Evolutionary conservation across 2,329 filamentous ascomycete genomes (phyloP), one percentile per base, ranked within the genome.

Genomic region (Elsinoe perseae): DNA sequence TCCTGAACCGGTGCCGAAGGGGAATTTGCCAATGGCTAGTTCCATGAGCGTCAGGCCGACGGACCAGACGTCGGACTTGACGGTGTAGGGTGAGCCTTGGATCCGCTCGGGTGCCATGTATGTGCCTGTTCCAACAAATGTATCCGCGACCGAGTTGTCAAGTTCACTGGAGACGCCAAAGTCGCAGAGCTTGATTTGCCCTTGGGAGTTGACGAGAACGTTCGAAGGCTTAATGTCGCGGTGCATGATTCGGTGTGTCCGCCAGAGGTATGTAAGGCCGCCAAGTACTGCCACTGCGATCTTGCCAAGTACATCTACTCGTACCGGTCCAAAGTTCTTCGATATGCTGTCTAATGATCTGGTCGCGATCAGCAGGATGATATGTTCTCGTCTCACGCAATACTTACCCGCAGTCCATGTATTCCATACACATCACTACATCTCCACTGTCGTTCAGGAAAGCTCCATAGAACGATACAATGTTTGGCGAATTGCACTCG

Each of bases 341-440:
- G 93, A 96, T 60, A 98, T 89, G 63, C 87, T 84, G 72, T 98
- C 93, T 52, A 98, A 83, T 25, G 93, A 87, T 53, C 93, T 96
- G 69, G 61, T 57, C 52, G 1, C 40, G 8, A 30, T 52, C 30
- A 38, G 12, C 54, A 30, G 21, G 64, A 48, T 38, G n/a, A 18
- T 36, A 32, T 40, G 16, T 28, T 42, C 54, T 56, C 43, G 58
- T 21, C 21, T 36, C 9, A 14, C 8, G 38, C 9, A 21, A 57
- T 25, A 76, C 88, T 73, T 80, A 97, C 93, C 93, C 93, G 69
- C 92, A 89, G 73, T 98, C 93, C 89, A 95, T 95, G 70, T 98
- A 97, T 72, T 98, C 93, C 93, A 98, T 98, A 72, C 93, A 98
- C 85, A 98, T 92, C 64, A 97, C 95, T 58, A 98, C 95, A 74